Evolutionary conservation across 2,329 filamentous ascomycete genomes (phyloP).

Genomic region (Ophiostoma sp.): DNA sequence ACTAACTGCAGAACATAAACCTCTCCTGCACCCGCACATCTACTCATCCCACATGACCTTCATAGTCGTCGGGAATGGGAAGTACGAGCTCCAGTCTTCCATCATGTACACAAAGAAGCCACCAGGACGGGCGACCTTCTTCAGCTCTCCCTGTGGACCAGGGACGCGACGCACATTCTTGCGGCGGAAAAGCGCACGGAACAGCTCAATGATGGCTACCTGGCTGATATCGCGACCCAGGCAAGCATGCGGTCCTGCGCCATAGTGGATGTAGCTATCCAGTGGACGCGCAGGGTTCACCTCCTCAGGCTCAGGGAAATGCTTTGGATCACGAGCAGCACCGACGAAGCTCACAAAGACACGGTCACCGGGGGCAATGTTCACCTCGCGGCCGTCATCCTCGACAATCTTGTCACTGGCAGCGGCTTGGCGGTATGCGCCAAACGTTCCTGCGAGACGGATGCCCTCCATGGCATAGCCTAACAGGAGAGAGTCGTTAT

Average conservation of each 20-base stretch:
- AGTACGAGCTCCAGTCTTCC: conserved; percentile 55
- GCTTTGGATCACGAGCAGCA: conserved; percentile 50
- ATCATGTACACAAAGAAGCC: conserved; percentile 59
- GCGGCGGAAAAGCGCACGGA: conserved; percentile 59
- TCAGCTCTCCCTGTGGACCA: conserved; percentile 61
- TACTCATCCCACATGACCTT: conserved; percentile 48
- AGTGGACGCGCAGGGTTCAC: conserved; percentile 61
- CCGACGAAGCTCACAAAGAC: conserved; percentile 59
- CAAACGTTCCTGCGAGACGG: conserved; percentile 60
- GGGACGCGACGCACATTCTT: conserved; percentile 56
- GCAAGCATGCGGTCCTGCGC: conserved; percentile 57
- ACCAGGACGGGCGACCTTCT: conserved; percentile 54
- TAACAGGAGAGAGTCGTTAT: conserved; percentile 58
- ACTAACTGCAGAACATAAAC: neutral
- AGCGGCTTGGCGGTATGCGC: conserved; percentile 54
- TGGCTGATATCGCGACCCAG: conserved; percentile 57
- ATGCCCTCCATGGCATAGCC: conserved; percentile 69
- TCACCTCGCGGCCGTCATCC: conserved; percentile 48
- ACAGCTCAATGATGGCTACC: conserved; percentile 60
- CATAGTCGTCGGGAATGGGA: conserved; percentile 49
- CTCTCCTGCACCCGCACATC: neutral
- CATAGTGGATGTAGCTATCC: conserved; percentile 60
- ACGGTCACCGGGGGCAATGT: conserved; percentile 51
- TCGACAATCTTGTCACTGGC: conserved; percentile 43
- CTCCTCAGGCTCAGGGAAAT: conserved; percentile 57